Evolutionary conservation across 2,329 filamentous ascomycete genomes (phyloP), one percentile per base, ranked within the genome.

Genomic region (Monosporascus sp.): DNA sequence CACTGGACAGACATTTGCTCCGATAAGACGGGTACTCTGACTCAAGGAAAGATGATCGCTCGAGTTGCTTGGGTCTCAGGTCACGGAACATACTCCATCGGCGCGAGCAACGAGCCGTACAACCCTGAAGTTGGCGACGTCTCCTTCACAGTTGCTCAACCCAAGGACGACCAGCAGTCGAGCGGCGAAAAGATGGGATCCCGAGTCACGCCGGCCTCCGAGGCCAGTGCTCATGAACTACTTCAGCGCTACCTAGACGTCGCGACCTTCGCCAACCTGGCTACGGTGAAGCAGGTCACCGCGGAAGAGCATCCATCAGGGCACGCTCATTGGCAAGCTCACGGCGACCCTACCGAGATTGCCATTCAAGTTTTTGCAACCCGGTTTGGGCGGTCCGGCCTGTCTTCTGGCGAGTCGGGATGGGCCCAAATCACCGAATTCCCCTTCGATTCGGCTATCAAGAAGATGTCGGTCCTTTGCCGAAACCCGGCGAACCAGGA

Each of bases 381-480:
- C 72, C 82, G 86, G n/a, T 89, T 89, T 60, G 76, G 78, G 34
- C 77, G 54, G 75, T 72, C 49, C 78, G 78, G 63, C 62, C 69
- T 1, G 66, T 70, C 4, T 72, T 9, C 60, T 66, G 24, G 65
- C 67, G 22, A 68, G 69, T n/a, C 60, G 65, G 22, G 75, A 77
- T 52, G 67, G 70, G 39, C 70, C 84, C 31, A 14, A 45, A 61
- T 87, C 9, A 79, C 82, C 1, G 87, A 90, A 61, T 85, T 85
- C 51, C 85, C 86, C 2, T 90, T 90, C 62, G 86, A 90, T 65
- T 89, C 85, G 0, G 81, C 82, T 37, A 81, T 85, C 68, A 90
- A 90, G 72, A 80, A 84, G 53, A 90, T 90, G 86, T 86, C 84
- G 37, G 85, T 89, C 48, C 79, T 89, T 27, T 88, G 86, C 69